A percentile compares a stretch with the other conserved stretches of the same genome.
Evolutionary conservation across 768 basidiomycete species (phyloP).

Genomic region (Scleroderma citrinum): DNA sequence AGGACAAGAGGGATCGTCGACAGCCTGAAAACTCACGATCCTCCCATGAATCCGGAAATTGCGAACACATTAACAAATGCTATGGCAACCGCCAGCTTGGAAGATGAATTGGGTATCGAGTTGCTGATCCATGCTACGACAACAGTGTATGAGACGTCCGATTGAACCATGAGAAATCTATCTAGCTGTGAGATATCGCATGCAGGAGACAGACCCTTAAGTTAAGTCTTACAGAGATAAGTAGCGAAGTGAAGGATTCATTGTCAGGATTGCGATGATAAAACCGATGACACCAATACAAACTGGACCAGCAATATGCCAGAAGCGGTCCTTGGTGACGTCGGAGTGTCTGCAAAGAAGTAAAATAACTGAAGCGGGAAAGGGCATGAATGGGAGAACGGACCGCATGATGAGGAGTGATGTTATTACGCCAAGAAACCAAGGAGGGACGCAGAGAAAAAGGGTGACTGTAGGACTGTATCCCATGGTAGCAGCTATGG

Average conservation of each 20-base stretch:
- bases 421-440: slow-evolving; percentile 52
- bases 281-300: slow-evolving; percentile 60
- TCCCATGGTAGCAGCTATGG: slow-evolving; percentile 69
- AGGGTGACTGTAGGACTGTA: slow-evolving; percentile 56
- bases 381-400: not conserved
- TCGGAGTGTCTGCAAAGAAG: slow-evolving; percentile 57
- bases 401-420: slow-evolving; percentile 51
- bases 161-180: slow-evolving; percentile 72
- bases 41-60: slow-evolving; percentile 75
- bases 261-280: slow-evolving; percentile 56
- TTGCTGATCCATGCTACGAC: slow-evolving; percentile 50
- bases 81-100: slow-evolving; percentile 77
- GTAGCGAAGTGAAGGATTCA: slow-evolving; percentile 57
- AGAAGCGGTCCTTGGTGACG: slow-evolving; percentile 60
- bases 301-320: slow-evolving; percentile 55
- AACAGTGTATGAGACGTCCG: slow-evolving; percentile 62
- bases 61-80: slow-evolving; percentile 76
- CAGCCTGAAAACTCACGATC: slow-evolving; percentile 50
- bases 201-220: not conserved
- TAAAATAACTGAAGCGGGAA: not conserved
- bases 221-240: slow-evolving; percentile 57
- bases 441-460: slow-evolving; percentile 73
- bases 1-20: slow-evolving; percentile 3
- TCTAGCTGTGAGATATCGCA: not conserved
- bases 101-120: slow-evolving; percentile 65